Evolutionary conservation across 108 stramenopile species (phyloP), one percentile per base, ranked within the genome.

Genomic region (Discostella stelligeroides): DNA sequence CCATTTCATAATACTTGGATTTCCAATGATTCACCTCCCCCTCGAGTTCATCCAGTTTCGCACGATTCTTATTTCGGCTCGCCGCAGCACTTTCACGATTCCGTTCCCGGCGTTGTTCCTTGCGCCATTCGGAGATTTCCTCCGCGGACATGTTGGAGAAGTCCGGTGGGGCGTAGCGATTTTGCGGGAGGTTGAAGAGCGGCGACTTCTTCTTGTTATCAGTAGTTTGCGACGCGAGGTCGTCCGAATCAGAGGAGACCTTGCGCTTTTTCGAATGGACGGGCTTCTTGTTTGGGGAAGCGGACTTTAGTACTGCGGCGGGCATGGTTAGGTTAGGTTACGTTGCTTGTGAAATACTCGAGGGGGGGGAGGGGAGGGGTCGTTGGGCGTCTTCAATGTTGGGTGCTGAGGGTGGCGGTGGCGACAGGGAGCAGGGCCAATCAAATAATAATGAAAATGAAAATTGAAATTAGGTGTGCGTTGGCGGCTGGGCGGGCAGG

Each of bases 61-160:
- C 63, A 15, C 85, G 85, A 7, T 86, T 92, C 61, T 82, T 76
- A 46, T 72, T 61, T 20, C 91, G 67, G 12, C 87, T 88, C 3
- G 68, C 88, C 21, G 91, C 91, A 29, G 91, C 91, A 46, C 76
- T 79, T 46, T 88, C 85, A 0, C 91, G 81, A 65, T 92, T 92
- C 41, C 91, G 86, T 24, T 88, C 87, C 6, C 88, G 85, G 6
- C 91, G 85, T 37, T 86, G 86, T 63, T 92, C 86, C 77, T 89
- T 89, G 5, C 91, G 77, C 91, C 91, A 92, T 41, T 63, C 79
- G 45, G 78, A 73, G 24, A 89, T 77, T 59, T 89, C 84, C 0
- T 81, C 88, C n/a, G 64, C 68, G 0, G 86, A 79, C 91, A 92
- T 88, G 43, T 69, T 7, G 1, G 57, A 21, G 39, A 58, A 8